Percentiles rank a stretch among this genome's conserved stretches.
Evolutionary conservation across 768 basidiomycete genomes (phyloP).

Genomic region (Agrocybe pediades): DNA sequence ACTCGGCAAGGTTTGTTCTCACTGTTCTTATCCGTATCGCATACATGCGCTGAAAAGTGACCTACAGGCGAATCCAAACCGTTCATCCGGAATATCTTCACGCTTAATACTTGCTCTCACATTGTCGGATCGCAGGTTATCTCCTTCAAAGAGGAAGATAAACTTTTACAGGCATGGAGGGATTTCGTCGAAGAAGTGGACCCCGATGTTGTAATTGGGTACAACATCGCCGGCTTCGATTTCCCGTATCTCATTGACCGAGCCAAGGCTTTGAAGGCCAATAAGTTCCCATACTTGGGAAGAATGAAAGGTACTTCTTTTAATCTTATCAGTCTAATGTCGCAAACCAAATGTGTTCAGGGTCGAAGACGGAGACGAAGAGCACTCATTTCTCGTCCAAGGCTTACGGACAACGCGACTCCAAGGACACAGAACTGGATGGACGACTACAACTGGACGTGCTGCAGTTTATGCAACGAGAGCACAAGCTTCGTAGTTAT

Average conservation of each 20-base stretch:
- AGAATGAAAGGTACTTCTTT: conserved; percentile 63
- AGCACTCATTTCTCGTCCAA: conserved; percentile 98
- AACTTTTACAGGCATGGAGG: conserved; percentile 83
- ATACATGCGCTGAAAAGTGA: neutral
- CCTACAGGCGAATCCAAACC: conserved; percentile 82
- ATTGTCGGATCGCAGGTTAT: conserved; percentile 98
- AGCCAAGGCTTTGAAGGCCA: conserved; percentile 76
- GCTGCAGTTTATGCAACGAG: conserved; percentile 97
- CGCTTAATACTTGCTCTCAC: conserved; percentile 89
- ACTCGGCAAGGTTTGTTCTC: conserved; percentile 87
- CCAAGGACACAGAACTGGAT: conserved; percentile 88
- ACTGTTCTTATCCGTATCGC: neutral
- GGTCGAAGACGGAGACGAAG: conserved; percentile 75
- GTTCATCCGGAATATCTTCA: conserved; percentile 96
- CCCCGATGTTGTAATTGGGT: conserved; percentile 95
- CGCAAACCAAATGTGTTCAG: conserved; percentile 38
- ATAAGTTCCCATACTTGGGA: conserved; percentile 74
- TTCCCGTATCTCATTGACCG: conserved; percentile 95
- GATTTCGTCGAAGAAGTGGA: conserved; percentile 90
- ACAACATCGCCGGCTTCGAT: conserved; percentile 94
- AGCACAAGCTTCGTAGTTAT: conserved; percentile 96
- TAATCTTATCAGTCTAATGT: neutral
- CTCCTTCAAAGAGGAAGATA: conserved; percentile 71
- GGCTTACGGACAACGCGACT: conserved; percentile 96
- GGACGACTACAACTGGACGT: conserved; percentile 95